Base-by-base conservation (phyloP, 768 basidiomycete genomes). In the Suillus ampliporus region DNA sequence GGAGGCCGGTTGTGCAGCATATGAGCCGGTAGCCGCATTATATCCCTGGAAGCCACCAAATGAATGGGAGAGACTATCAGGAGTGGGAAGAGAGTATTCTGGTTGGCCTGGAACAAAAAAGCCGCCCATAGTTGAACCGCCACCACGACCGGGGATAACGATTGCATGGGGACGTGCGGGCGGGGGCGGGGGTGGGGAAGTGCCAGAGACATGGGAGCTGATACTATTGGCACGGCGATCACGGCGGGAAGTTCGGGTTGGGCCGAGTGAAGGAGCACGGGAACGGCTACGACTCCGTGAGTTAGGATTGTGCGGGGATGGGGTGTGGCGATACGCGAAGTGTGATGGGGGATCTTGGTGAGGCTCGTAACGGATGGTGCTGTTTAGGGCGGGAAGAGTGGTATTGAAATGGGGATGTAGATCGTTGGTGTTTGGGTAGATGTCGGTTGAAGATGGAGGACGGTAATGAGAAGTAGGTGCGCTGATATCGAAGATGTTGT, bases 401-500 rank as follows among this genome's bases (percentile, higher is more conserved):
- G 81, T 76, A 74, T 82, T 84, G 73, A 84, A 84, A 71, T 80
- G 80, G 57, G 73, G 58, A 51, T 71, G 78, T 13, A 66, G 64
- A 65, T 64, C 72, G 61, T 64, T 70, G 50, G 37, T 38, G 17
- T 74, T 28, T 48, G 72, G 70, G 62, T 75, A 72, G 57, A 71
- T 69, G 50, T 72, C 70, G 4, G 64, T 62, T 7, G 70, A 65
- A 35, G 64, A 57, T 38, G 63, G 64, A 50, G 66, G 61, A 65
- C 64, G 62, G 64, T 63, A 70, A 60, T 23, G 72, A 54, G 77
- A 65, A 10, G 77, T 67, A 8, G 82, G 82, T 1, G 84, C 82
- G 56, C 86, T 84, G 69, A 88, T 83, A 74, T 89, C 87, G 44
- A 88, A 88, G 69, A 88, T 85, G 75, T 85, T 83, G 78, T 86